Base-by-base conservation (phyloP, 176 grass and related monocot genomes). In the Calamus simplicifolius region DNA sequence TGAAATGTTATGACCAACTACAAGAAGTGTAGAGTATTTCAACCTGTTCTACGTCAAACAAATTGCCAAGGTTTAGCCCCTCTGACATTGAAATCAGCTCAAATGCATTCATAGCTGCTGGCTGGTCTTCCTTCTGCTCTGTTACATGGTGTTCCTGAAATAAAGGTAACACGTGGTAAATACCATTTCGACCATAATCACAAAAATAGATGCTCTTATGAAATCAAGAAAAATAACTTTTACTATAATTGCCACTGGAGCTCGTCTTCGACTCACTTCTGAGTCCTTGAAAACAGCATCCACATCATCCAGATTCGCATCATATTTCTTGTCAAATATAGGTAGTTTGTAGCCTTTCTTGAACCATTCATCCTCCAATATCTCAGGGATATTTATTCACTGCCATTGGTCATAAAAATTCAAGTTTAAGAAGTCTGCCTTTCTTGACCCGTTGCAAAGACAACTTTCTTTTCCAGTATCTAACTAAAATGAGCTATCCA, bases 311-410 rank as follows among this genome's bases (percentile, higher is more conserved):
- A 88, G 82, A 48, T 57, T 85, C 68, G 70, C 73, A 71, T 88
- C 29, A 65, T 77, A 98, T 62, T 85, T 85, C 65, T 88, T 74
- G 3, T 92, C 73, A 68, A 92, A 98, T 50, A 87, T 63, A 27
- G 87, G 88, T 26, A 81, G 84, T 19, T 77, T 98, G 69, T 92
- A 85, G 62, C 81, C 87, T 78, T 92, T 98, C 75, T 70, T 89
- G 79, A 98, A 98, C 93, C 93, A 98, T 76, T 83, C 82, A 82
- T 98, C 81, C 51, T 92, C 84, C 74, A 98, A 64, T 82, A 92
- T 92, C 38, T 92, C 66, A 62, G 88, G 16, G 75, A 98, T 98
- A 52, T 63, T 89, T 64, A 92, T 80, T 8, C 93, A 73, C 93
- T 98, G 88, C 35, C 60, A 52, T 66, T 4, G 16, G 67, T 70